phyloP scores from a whole-genome alignment of 495 filamentous ascomycete species.

The Penicillium egyptiacum region DNA sequence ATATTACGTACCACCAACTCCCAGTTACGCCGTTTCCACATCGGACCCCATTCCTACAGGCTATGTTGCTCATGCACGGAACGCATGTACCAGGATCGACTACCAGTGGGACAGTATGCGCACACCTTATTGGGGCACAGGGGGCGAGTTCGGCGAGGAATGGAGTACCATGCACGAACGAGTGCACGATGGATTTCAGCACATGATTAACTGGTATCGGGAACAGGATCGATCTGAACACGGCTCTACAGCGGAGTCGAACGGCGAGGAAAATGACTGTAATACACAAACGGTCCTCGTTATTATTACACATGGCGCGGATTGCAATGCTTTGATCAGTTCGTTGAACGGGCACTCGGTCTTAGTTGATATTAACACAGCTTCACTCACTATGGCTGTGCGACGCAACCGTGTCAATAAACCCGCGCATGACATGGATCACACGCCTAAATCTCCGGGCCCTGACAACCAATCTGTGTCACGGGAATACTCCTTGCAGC shows the following conservation, averaged over 20 bases:
- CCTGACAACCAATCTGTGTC: conserved; percentile 38
- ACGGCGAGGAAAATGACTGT: conserved; percentile 54
- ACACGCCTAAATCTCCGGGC: conserved; percentile 15
- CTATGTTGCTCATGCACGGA: conserved; percentile 88
- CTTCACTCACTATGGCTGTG: conserved; percentile 87
- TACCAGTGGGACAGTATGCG: conserved; percentile 94
- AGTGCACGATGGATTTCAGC: conserved; percentile 72
- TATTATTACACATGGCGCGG: conserved; percentile 94
- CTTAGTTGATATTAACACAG: conserved; percentile 83
- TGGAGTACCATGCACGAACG: conserved; percentile 93
- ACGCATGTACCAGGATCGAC: conserved; percentile 82
- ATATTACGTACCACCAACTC: conserved; percentile 71
- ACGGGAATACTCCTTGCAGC: conserved; percentile 72
- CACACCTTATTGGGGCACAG: conserved; percentile 75
- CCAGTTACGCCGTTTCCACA: conserved; percentile 77
- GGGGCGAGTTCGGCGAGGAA: conserved; percentile 87
- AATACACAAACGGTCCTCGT: conserved; percentile 82
- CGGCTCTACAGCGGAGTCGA: conserved; percentile 21
- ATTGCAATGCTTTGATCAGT: conserved; percentile 93
- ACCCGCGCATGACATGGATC: conserved; percentile 22
- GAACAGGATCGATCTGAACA: conserved; percentile 45
- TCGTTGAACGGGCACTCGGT: conserved; percentile 86
- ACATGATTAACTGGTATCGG: conserved; percentile 80
- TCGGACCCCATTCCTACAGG: conserved; percentile 81
- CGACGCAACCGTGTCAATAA: conserved; percentile 53